Conservation (phyloP, 192 early-diverging fungal species). For the Coemansia aciculifera region DNA sequence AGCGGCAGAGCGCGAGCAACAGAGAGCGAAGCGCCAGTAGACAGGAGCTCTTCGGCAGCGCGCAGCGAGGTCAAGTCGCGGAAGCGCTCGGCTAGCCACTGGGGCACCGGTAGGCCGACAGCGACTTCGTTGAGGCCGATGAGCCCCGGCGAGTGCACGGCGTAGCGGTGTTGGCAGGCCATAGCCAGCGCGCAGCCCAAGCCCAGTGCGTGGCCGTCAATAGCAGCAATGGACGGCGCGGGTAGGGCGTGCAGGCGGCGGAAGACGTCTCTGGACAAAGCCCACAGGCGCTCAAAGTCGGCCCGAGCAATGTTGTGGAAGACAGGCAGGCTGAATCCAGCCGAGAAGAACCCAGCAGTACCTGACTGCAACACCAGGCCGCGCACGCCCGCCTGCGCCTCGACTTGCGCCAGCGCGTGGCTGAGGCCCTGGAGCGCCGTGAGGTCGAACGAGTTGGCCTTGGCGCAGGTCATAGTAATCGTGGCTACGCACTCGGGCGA, state of each 20-base stretch:
- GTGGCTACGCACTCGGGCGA: constrained; percentile 25
- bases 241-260: constrained; percentile 37
- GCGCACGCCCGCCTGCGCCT: constrained; percentile 19
- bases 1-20: constrained; percentile 7
- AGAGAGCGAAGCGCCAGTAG: constrained; percentile 19
- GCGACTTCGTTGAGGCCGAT: constrained; percentile 47
- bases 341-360: constrained; percentile 33
- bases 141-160: constrained; percentile 17
- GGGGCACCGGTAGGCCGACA: constrained; percentile 40
- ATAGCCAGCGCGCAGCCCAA: constrained; percentile 41
- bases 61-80: constrained; percentile 29
- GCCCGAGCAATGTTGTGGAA: constrained; percentile 18
- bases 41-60: constrained; percentile 32
- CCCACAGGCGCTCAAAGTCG: constrained; percentile 31
- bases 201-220: constrained; percentile 41
- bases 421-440: constrained; percentile 23
- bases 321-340: constrained; percentile 32
- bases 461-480: constrained; percentile 32
- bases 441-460: constrained; percentile 35
- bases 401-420: constrained; percentile 20
- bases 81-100: constrained; percentile 43
- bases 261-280: constrained; percentile 20
- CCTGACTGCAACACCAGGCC: constrained; percentile 35
- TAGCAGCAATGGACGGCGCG: constrained; percentile 37
- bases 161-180: constrained; percentile 40